Evolutionary conservation across 306 rosid species (phyloP).

Genomic region (Gastrolobium villosum): DNA sequence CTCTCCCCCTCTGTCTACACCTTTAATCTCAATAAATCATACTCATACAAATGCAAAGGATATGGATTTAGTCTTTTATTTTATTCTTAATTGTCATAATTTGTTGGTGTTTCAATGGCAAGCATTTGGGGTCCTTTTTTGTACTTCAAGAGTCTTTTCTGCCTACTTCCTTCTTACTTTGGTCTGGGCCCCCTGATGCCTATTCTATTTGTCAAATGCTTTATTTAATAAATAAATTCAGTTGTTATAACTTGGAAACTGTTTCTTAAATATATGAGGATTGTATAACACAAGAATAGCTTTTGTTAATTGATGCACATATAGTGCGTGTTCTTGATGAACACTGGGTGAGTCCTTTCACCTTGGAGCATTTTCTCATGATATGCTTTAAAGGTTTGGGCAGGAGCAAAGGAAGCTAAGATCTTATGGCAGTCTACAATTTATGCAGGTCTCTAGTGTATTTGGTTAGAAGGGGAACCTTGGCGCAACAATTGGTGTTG

Average conservation of each 20-base stretch:
- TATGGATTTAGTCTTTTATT: background rate
- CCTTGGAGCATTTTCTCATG: background rate
- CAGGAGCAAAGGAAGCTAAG: background rate
- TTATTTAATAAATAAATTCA: background rate
- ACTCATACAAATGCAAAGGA: slow-evolving; percentile 10
- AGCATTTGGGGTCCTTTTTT: background rate
- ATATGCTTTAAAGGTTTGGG: background rate
- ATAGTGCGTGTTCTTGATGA: background rate
- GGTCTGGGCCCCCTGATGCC: background rate
- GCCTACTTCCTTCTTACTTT: background rate
- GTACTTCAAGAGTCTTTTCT: background rate
- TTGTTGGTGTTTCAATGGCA: background rate
- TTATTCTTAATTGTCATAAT: background rate
- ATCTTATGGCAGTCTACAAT: background rate
- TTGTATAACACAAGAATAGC: background rate
- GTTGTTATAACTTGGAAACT: slow-evolving; percentile 6
- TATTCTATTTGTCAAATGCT: background rate
- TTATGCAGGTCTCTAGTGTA: background rate
- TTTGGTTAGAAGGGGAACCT: background rate
- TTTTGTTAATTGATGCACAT: background rate
- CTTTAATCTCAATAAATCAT: slow-evolving; percentile 6
- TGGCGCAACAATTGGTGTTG: too few relatives aligned
- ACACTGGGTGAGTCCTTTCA: background rate
- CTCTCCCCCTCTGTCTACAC: background rate
- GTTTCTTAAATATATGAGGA: background rate